Percentiles rank a stretch among this genome's conserved stretches.
Evolutionary conservation across 768 basidiomycete genomes (phyloP).

Genomic region (Mycena galopus): DNA sequence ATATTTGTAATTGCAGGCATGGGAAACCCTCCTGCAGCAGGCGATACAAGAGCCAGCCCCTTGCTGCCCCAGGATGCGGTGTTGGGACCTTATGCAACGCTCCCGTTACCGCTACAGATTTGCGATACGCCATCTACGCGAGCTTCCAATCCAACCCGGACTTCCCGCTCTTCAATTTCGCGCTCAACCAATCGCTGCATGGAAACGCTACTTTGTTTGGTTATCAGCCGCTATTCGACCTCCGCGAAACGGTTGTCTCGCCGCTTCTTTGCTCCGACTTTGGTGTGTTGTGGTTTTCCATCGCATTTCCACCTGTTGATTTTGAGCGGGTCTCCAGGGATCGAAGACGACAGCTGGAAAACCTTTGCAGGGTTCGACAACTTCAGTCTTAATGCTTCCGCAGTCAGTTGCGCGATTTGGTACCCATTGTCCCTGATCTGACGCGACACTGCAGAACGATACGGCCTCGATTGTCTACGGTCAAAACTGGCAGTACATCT

Average conservation of each 20-base stretch:
- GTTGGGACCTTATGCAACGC: constrained; percentile 16
- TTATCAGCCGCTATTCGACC: neutral
- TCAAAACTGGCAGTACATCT: constrained; percentile 9
- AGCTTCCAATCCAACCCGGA: constrained; percentile 14
- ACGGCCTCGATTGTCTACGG: constrained; percentile 13
- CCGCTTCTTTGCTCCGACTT: constrained; percentile 28
- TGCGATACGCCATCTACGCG: constrained; percentile 1
- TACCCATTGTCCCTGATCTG: neutral
- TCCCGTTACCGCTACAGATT: constrained; percentile 24
- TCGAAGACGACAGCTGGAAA: neutral
- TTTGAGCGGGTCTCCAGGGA: neutral
- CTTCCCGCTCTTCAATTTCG: constrained; percentile 24
- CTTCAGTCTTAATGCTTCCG: neutral
- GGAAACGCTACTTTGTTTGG: constrained; percentile 23
- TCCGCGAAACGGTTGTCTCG: constrained; percentile 3
- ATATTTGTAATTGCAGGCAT: too few relatives aligned
- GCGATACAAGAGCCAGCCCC: constrained; percentile 15
- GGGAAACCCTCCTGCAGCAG: constrained; percentile 16
- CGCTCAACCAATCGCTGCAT: constrained; percentile 12
- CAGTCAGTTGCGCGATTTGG: neutral
- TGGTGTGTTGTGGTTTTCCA: neutral
- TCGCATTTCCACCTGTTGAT: neutral
- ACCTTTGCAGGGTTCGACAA: neutral
- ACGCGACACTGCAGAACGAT: constrained; percentile 12
- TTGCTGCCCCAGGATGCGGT: constrained; percentile 22